Evolutionary conservation across 192 early-diverging fungal genomes (phyloP), one percentile per base, ranked within the genome.

Genomic region (Rhizoclosmatium sp.): DNA sequence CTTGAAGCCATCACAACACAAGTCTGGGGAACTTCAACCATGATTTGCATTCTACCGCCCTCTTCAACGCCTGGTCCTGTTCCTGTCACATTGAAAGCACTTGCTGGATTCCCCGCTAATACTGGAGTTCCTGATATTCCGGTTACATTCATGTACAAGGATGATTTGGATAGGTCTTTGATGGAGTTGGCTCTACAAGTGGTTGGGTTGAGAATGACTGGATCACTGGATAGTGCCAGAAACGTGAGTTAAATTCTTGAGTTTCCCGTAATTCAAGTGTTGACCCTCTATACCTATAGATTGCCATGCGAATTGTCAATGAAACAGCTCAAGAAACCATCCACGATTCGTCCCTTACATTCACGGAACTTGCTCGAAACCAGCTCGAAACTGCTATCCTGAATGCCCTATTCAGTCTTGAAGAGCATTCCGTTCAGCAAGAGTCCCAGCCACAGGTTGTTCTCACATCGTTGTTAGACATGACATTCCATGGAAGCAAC

Each of bases 171-270:
- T 81, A 89, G 93, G 54, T 93, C 94, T n/a, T 81, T 98, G 71
- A 91, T 96, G 82, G 96, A 97, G 76, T 88, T 98, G 31, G 93
- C 95, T 2, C 84, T 98, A 65, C 95, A 95, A 64, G 92, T 96
- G 0, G 91, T 96, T 0, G 97, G 97, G 21, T 77, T 98, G 71
- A 87, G 92, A 78, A 92, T 94, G 86, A 92, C 90, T 1, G 94
- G 92, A n/a, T 91, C 91, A 76, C 68, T 95, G 48, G 92, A 94
- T 59, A 90, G 93, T 81, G 92, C 94, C 9, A 83, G 92, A 61
- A 66, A 82, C 41, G 84, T 85, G 12, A 71, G 60, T 46, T 48
- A 31, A 23, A 39, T 31, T 39, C 23, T 16, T 68, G 12, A 4
- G 40, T 31, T 68, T 62, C 7, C 1, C 19, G 4, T 59, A 42